phyloP scores from a whole-genome alignment of 257 asterid species.

The Solanum paucissectum region DNA sequence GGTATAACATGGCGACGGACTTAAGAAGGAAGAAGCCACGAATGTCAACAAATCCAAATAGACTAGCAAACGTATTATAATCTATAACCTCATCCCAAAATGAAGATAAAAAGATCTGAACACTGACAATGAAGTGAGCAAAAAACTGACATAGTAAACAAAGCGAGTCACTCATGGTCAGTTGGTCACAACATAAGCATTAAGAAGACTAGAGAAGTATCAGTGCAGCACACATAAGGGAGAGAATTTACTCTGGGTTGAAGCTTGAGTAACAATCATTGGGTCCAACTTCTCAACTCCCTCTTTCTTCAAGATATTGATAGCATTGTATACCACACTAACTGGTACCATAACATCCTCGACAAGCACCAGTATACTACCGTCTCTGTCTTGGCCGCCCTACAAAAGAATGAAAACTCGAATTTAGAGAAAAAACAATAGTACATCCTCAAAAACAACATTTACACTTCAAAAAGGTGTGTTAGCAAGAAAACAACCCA shows the following conservation, averaged over 20 bases:
- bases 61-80: not conserved
- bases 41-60: not conserved
- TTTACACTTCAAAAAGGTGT: not conserved
- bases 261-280: not conserved
- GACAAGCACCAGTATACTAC: not conserved
- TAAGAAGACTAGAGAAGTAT: not conserved
- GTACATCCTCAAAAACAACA: not conserved
- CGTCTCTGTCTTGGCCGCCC: not conserved
- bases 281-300: not conserved
- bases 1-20: not conserved
- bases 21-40: not conserved
- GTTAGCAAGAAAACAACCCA: not conserved
- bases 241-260: not conserved
- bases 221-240: not conserved
- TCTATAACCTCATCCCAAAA: not conserved
- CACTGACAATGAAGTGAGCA: not conserved
- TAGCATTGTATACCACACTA: not conserved
- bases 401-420: not conserved
- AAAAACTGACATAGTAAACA: not conserved
- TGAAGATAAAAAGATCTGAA: not conserved
- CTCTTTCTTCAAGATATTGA: not conserved
- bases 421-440: not conserved
- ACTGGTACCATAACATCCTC: not conserved
- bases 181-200: not conserved
- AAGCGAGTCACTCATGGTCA: not conserved